These are phyloP conservation scores for Scortechinia acanthostroma DNA, from an alignment of 2,329 filamentous ascomycete species.

Conservation along the genomic window DNA sequence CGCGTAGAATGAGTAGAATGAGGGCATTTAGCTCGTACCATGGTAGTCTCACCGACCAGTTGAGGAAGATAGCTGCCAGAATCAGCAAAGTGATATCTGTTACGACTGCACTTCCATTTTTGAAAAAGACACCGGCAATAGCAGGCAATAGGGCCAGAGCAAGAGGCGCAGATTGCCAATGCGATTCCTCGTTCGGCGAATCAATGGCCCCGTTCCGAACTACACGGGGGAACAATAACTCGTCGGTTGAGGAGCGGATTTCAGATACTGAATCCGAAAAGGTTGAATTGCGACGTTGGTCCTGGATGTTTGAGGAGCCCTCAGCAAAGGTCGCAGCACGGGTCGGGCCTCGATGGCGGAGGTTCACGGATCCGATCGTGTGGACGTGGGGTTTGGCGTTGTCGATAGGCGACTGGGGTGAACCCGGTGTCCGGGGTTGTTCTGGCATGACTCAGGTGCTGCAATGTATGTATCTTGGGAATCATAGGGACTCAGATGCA, in stretches of 20 bases:
- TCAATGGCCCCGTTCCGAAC: not conserved
- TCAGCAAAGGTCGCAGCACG: not conserved
- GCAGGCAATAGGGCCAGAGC: not conserved
- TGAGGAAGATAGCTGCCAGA: not conserved
- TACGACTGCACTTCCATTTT: not conserved
- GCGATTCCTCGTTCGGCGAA: not conserved
- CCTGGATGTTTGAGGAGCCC: not conserved
- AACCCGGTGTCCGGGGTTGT: not conserved
- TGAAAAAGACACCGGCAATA: not conserved
- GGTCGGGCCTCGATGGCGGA: not conserved
- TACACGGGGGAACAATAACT: not conserved
- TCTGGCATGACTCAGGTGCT: not conserved
- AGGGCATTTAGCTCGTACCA: not conserved
- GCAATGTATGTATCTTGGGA: no score
- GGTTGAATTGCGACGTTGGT: not conserved
- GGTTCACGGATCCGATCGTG: no score
- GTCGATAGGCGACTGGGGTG: not conserved
- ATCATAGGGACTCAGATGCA: no score
- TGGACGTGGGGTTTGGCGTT: no score
- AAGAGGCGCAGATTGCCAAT: conserved; percentile 1
- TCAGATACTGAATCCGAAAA: not conserved
- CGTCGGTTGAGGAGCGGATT: not conserved
- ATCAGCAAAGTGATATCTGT: not conserved
- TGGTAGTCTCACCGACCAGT: conserved; percentile 1
- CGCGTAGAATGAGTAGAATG: not conserved